Base-by-base conservation (phyloP, 192 early-diverging fungal genomes). In the Umbelopsis vinacea region DNA sequence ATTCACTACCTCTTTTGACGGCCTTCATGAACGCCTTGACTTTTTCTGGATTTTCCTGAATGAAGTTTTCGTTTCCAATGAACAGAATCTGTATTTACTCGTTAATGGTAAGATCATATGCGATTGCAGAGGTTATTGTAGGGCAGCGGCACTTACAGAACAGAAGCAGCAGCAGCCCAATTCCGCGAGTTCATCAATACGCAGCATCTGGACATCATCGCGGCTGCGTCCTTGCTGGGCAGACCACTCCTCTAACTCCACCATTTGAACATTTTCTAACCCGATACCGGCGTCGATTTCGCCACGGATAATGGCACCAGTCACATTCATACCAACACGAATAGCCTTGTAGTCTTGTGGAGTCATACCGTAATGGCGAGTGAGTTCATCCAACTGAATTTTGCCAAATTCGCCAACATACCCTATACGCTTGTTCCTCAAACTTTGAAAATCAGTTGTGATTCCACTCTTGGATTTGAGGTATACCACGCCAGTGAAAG, bases 351-450 rank as follows among this genome's bases (percentile, higher is more conserved):
- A 87, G 53, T 89, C 85, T 11, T 47, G 55, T 33, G 80, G 79
- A 43, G 78, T 79, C 85, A 90, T 88, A 38, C 87, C 89, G 74
- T 81, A 80, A 48, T 84, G 75, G 3, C 77, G 48, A 6, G 84
- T 85, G 74, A 89, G 55, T 45, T 88, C 85, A 74, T 89, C 88
- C 46, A 89, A 48, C 69, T 88, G 87, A 71, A 89, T 82, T 74
- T 90, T 90, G 38, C 87, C 87, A 74, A 90, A 90, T 68, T 88
- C 85, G 46, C 86, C 86, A 4, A 90, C 87, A 66, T 89, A 90
- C 2, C 89, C 89, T 71, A 90, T 90, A 5, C 79, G 73, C 50
- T 89, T 88, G 40, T 86, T 86, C 14, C 76, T 52, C 37, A 90
- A 71, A 43, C 74, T 79, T 29, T 79, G 52, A 68, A 90, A 89